Evolutionary conservation across 1,284 basidiomycete species (phyloP).

Genomic region (Pseudozyma tsukubaensis): DNA sequence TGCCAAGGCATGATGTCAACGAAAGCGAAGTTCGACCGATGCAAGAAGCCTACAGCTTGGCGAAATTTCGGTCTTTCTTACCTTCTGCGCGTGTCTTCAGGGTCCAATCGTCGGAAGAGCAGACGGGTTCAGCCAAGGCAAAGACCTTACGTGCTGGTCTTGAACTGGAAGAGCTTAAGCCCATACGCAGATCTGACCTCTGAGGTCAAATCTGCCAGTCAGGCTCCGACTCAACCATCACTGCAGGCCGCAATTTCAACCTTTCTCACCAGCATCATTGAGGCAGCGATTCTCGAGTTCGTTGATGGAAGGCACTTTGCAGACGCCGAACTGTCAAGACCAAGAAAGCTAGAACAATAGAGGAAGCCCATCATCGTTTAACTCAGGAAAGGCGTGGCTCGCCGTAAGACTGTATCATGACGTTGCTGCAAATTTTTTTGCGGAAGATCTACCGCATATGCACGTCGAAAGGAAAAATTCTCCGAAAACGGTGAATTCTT

Average conservation of each 20-base stretch:
- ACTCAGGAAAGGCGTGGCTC: too few species aligned
- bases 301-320: too few species aligned
- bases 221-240: too few species aligned
- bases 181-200: too few species aligned
- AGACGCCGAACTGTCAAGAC: background rate
- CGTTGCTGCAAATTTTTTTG: constrained; percentile 10
- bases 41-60: constrained; percentile 6
- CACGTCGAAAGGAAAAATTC: constrained; percentile 17
- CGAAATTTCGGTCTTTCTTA: constrained; percentile 13
- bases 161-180: too few species aligned
- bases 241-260: too few species aligned
- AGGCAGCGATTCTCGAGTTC: too few species aligned
- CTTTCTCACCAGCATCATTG: too few species aligned
- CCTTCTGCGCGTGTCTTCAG: constrained; percentile 1
- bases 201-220: too few species aligned
- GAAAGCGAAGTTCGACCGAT: constrained; percentile 40
- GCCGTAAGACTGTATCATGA: constrained; percentile 2
- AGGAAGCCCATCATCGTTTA: background rate
- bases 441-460: constrained; percentile 21
- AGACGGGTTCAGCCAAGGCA: background rate
- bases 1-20: constrained; percentile 17
- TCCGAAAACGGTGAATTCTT: constrained; percentile 23
- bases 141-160: too few species aligned
- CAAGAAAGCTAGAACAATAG: background rate
- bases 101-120: background rate